phyloP scores from a whole-genome alignment of 768 basidiomycete genomes.

The Sporobolomyces roseus region DNA sequence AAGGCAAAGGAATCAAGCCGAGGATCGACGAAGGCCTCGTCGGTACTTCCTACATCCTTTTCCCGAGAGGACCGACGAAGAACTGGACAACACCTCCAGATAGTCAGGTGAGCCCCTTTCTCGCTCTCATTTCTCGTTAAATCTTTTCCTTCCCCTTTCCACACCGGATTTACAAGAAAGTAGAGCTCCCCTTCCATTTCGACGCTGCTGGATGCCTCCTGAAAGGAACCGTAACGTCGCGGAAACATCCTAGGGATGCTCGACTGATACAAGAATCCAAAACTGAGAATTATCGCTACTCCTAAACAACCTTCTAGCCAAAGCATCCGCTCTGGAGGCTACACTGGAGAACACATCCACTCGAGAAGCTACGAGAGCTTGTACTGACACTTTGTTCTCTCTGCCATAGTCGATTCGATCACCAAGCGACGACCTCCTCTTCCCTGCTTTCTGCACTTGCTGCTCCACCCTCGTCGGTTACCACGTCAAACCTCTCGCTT shows the following conservation, averaged over 20 bases:
- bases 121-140: slow-evolving; percentile 20
- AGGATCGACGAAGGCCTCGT: slow-evolving; percentile 67
- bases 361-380: slow-evolving; percentile 1
- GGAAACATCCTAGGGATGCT: slow-evolving; percentile 38
- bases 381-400: slow-evolving; percentile 35
- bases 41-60: slow-evolving; percentile 82
- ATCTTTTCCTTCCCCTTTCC: background rate
- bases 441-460: slow-evolving; percentile 27
- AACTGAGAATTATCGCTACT: slow-evolving; percentile 55
- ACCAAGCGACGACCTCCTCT: slow-evolving; percentile 25
- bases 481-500: slow-evolving; percentile 77
- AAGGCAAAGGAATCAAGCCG: slow-evolving; percentile 74
- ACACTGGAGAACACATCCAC: slow-evolving; percentile 74
- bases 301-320: slow-evolving; percentile 83
- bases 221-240: slow-evolving; percentile 33
- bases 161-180: slow-evolving; percentile 82
- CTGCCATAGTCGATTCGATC: slow-evolving; percentile 13
- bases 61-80: slow-evolving; percentile 59
- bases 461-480: slow-evolving; percentile 53
- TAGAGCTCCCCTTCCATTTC: slow-evolving; percentile 77
- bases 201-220: slow-evolving; percentile 52
- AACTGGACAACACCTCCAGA: slow-evolving; percentile 53
- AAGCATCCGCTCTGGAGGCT: slow-evolving; percentile 76
- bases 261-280: slow-evolving; percentile 98
- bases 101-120: slow-evolving; percentile 58